These are phyloP conservation scores for Erodium moschatum DNA, from an alignment of 441 rosid species.

Conservation along the genomic window DNA sequence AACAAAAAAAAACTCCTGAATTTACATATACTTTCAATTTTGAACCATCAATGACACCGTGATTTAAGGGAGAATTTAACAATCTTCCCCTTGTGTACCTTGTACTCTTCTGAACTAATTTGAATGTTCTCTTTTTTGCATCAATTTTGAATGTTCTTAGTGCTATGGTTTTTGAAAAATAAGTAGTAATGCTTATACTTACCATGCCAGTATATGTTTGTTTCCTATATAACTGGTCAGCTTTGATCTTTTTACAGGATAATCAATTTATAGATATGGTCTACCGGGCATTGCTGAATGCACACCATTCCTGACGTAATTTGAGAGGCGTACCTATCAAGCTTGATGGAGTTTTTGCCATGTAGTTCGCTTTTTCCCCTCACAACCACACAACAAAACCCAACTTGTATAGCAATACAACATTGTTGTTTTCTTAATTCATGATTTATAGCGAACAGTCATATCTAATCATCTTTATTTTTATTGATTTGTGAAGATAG, in stretches of 20 bases:
- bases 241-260: constrained; percentile 37
- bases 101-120: no score
- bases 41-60: no score
- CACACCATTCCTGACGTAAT: constrained; percentile 42
- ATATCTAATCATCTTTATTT: no score
- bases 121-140: background rate
- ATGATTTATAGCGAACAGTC: no score
- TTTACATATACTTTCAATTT: background rate
- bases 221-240: background rate
- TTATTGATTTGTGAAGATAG: no score
- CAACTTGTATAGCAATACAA: no score
- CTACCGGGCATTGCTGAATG: constrained; percentile 55
- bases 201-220: background rate
- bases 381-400: no score
- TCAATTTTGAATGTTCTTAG: background rate
- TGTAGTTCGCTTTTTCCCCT: constrained; percentile 2
- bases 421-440: no score
- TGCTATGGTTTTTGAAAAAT: background rate
- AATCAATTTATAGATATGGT: constrained; percentile 78
- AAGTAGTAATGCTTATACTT: background rate
- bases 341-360: constrained; percentile 23
- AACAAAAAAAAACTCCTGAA: background rate
- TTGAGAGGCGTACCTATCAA: constrained; percentile 9
- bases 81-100: no score
- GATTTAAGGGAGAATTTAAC: no score